Conservation (phyloP, 2,329 filamentous ascomycete species). For the Sordariomycetes sp. region DNA sequence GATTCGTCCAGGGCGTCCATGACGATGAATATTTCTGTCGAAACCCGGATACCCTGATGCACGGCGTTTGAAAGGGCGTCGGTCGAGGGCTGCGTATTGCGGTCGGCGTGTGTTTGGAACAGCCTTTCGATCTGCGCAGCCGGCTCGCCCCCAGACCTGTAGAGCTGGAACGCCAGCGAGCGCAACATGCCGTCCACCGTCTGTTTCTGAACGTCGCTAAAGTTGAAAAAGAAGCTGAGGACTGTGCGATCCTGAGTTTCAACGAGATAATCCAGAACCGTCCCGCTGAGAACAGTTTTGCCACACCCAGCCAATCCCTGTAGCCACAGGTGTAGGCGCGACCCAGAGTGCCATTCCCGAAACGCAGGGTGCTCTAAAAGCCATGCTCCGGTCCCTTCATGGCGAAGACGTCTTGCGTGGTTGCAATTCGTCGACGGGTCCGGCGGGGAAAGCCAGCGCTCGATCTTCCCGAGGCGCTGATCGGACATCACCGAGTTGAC, state of each 20-base stretch:
- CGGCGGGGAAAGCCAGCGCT: too few relatives aligned
- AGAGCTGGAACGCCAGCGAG: slow-evolving; percentile 10
- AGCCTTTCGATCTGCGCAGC: not conserved
- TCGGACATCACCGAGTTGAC: too few relatives aligned
- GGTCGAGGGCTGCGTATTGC: too few relatives aligned
- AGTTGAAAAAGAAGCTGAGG: slow-evolving; percentile 13
- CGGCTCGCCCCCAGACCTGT: slow-evolving; percentile 6
- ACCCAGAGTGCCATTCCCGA: slow-evolving; percentile 8
- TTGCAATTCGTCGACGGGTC: too few relatives aligned
- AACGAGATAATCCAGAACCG: slow-evolving; percentile 8
- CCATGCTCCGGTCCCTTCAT: too few relatives aligned
- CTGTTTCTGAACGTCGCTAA: slow-evolving; percentile 12
- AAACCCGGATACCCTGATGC: too few relatives aligned
- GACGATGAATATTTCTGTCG: too few relatives aligned
- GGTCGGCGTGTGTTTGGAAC: not conserved
- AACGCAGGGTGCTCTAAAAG: too few relatives aligned
- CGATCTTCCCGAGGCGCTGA: too few relatives aligned
- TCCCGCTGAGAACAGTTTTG: slow-evolving; percentile 11
- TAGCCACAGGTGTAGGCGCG: slow-evolving; percentile 11
- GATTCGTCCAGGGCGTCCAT: too few relatives aligned
- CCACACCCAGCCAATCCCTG: slow-evolving; percentile 10
- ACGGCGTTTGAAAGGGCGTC: too few relatives aligned
- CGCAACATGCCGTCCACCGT: slow-evolving; percentile 5
- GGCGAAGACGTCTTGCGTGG: too few relatives aligned
- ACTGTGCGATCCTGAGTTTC: not conserved